Evolutionary conservation across 805 yeast species (phyloP).

Genomic region (Cyberlindnera saturnus): DNA sequence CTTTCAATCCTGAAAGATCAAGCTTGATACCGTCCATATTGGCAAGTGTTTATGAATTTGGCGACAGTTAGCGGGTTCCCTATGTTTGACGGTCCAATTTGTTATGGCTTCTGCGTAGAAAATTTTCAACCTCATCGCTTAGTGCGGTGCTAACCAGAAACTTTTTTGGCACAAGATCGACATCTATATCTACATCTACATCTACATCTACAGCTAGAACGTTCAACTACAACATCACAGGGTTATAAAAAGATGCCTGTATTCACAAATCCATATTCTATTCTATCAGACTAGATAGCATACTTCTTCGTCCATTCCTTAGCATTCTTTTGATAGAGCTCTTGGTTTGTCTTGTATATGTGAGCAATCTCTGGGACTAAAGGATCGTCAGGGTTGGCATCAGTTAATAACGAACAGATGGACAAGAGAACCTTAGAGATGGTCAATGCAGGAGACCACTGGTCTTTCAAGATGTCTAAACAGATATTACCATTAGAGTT

Average conservation of each 20-base stretch:
- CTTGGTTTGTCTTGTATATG: slow-evolving; percentile 87
- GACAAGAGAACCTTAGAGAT: slow-evolving; percentile 92
- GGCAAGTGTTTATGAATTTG: not conserved
- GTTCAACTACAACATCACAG: slow-evolving; percentile 1
- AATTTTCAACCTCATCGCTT: slow-evolving; percentile 15
- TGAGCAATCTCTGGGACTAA: slow-evolving; percentile 98
- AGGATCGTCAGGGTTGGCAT: slow-evolving; percentile 99
- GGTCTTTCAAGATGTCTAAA: slow-evolving; percentile 93
- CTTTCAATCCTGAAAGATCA: slow-evolving; percentile 49
- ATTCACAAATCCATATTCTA: slow-evolving; percentile 9
- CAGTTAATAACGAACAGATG: slow-evolving; percentile 91
- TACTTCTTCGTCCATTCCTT: slow-evolving; percentile 98
- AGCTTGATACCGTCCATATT: slow-evolving; percentile 23
- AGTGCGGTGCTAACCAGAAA: slow-evolving; percentile 7
- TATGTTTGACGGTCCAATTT: not conserved
- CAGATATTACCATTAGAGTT: slow-evolving; percentile 95
- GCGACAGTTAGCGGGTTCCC: too few species aligned
- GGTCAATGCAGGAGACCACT: slow-evolving; percentile 98
- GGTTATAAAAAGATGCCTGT: slow-evolving; percentile 9
- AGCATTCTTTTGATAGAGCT: slow-evolving; percentile 94
- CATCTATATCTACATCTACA: too few species aligned
- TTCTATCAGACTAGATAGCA: slow-evolving; percentile 49
- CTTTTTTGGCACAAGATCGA: not conserved
- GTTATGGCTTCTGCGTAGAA: slow-evolving; percentile 1
- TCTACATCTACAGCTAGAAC: slow-evolving; percentile 28